Conservation (phyloP, 179 eudicot genomes). For the Silene coronaria region DNA sequence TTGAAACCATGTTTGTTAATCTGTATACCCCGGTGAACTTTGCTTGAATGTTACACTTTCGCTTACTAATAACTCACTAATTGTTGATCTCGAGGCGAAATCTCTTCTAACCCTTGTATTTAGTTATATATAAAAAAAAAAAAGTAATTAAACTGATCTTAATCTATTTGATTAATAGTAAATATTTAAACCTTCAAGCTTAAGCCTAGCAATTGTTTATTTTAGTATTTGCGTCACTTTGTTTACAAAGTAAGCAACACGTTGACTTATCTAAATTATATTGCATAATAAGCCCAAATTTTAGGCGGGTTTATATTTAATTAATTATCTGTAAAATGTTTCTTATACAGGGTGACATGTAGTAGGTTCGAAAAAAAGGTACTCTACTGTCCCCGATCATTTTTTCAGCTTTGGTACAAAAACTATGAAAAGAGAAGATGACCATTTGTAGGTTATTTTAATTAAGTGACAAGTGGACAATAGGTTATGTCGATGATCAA, state of each 20-base stretch:
- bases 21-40: background rate
- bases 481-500: too few species aligned
- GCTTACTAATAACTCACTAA: background rate
- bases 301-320: background rate
- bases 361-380: too few species aligned
- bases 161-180: background rate
- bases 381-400: too few species aligned
- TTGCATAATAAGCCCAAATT: slow-evolving; percentile 5
- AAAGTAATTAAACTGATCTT: background rate
- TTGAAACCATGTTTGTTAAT: too few species aligned
- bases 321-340: too few species aligned
- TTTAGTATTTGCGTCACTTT: background rate
- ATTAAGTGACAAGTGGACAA: too few species aligned
- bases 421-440: too few species aligned
- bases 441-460: too few species aligned
- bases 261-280: background rate
- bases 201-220: background rate
- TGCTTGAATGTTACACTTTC: background rate
- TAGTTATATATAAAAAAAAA: too few species aligned
- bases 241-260: slow-evolving; percentile 6
- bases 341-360: too few species aligned
- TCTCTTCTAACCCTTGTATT: background rate
- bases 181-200: background rate
- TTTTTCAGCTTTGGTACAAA: too few species aligned
- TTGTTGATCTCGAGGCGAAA: slow-evolving; percentile 10